Evolutionary conservation across 495 filamentous ascomycete genomes (phyloP).

Genomic region (Monascus purpureus): DNA sequence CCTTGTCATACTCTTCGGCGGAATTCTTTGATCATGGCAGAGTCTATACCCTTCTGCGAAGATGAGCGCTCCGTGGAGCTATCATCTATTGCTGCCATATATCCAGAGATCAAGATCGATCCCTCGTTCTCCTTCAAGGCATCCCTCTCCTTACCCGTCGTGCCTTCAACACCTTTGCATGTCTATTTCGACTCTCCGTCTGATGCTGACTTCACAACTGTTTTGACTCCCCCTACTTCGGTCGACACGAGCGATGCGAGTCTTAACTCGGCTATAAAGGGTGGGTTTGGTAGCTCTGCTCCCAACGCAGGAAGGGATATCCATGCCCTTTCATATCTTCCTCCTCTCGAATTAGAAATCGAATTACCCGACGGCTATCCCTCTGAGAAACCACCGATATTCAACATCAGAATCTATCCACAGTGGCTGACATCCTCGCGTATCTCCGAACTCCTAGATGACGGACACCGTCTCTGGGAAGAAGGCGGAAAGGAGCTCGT

Average conservation of each 20-base stretch:
- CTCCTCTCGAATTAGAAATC: constrained; percentile 56
- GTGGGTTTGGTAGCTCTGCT: constrained; percentile 7
- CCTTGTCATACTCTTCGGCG: neutral
- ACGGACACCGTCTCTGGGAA: constrained; percentile 61
- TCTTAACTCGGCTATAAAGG: constrained; percentile 8
- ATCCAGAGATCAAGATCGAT: constrained; percentile 62
- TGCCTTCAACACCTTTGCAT: constrained; percentile 50
- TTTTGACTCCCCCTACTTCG: constrained; percentile 34
- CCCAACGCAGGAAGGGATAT: constrained; percentile 28
- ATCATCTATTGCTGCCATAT: constrained; percentile 74
- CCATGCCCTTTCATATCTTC: constrained; percentile 59
- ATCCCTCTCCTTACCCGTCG: constrained; percentile 57
- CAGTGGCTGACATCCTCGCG: constrained; percentile 54
- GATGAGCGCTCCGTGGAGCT: constrained; percentile 71
- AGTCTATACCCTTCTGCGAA: constrained; percentile 17
- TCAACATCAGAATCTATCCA: constrained; percentile 50
- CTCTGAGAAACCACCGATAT: constrained; percentile 43
- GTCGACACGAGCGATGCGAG: constrained; percentile 17
- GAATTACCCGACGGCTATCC: constrained; percentile 68
- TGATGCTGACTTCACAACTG: constrained; percentile 22
- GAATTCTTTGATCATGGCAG: constrained; percentile 12
- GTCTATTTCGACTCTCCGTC: constrained; percentile 50
- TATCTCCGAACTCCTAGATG: constrained; percentile 42
- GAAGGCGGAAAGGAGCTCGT: constrained; percentile 65
- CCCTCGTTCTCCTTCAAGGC: constrained; percentile 43